Conservation (phyloP, 2,329 filamentous ascomycete genomes). For the Penicillium sclerotigenum region DNA sequence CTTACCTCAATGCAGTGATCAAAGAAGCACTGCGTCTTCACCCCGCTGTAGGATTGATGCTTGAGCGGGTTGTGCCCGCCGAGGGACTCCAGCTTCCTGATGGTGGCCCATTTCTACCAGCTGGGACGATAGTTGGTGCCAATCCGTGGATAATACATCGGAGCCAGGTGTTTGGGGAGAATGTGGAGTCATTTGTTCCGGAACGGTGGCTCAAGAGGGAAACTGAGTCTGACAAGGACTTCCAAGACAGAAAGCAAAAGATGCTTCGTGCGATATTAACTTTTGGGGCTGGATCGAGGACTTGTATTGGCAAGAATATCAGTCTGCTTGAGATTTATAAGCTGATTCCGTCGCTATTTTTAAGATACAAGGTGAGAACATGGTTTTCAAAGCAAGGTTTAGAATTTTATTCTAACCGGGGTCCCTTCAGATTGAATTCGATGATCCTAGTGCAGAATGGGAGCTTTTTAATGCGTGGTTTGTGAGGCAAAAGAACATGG, state of each 20-base stretch:
- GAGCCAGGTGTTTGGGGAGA: slow-evolving; percentile 18
- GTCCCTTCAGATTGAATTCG: slow-evolving; percentile 14
- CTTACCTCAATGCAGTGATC: slow-evolving; percentile 31
- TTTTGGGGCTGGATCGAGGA: slow-evolving; percentile 55
- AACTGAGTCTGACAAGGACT: slow-evolving; percentile 14
- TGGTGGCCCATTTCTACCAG: slow-evolving; percentile 21
- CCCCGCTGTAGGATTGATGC: slow-evolving; percentile 21
- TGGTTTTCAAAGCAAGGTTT: neutral
- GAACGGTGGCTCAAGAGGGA: slow-evolving; percentile 23
- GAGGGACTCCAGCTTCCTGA: slow-evolving; percentile 22
- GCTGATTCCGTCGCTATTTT: slow-evolving; percentile 53
- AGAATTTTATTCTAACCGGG: neutral
- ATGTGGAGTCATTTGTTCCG: slow-evolving; percentile 21
- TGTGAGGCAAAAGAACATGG: neutral
- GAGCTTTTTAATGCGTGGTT: slow-evolving; percentile 43
- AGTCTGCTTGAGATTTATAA: slow-evolving; percentile 59
- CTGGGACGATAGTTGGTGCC: slow-evolving; percentile 32
- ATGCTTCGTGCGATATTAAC: slow-evolving; percentile 25
- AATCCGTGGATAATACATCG: slow-evolving; percentile 34
- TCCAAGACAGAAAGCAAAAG: slow-evolving; percentile 13
- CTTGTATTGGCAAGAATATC: slow-evolving; percentile 56
- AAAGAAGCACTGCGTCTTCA: slow-evolving; percentile 30
- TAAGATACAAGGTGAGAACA: slow-evolving; percentile 17
- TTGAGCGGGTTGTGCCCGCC: slow-evolving; percentile 26
- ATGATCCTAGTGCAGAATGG: slow-evolving; percentile 19